Evolutionary conservation across 116 monocot species (phyloP), one percentile per base, ranked within the genome.

Genomic region (Phalaenopsis hybrid): DNA sequence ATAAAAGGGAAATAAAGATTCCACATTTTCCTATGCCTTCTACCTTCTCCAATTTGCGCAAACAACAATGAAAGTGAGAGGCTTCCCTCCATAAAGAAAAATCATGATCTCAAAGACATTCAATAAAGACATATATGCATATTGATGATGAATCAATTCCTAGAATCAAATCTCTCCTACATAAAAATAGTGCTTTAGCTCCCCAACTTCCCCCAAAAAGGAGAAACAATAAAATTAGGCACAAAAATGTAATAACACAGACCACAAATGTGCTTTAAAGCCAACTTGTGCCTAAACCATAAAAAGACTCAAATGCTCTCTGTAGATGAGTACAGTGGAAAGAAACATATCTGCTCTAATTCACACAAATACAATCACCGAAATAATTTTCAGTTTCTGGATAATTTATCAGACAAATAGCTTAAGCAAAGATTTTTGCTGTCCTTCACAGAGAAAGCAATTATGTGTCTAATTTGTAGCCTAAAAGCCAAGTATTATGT

Each of bases 41-140:
- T 72, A 41, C 72, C 1, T 67, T 67, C 28, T 25, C 28, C 21
- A 67, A 67, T 25, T 67, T 25, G 28, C 28, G 28, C 23, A 25
- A 10, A 31, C 25, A 28, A 28, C 28, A 31, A 67, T 8, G 25
- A 25, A 67, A 67, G 28, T 67, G 55, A 55, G 55, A 4, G 55
- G 55, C 55, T 55, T 55, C 13, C 55, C 65, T 5, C 8, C 65
- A 20, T 10, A 65, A 72, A 37, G 41, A 72, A 41, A 51, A 17
- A 55, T 12, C n/a, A 57, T 37, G 31, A 21, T 46, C 28, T 46
- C 44, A 77, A n/a, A 45, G 18, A 69, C 68, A 69, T 34, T 72
- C 72, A 72, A 65, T 37, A 15, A 83, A 75, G 57, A 57, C 67
- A 57, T 81, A 25, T 20, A 34, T 37, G 13, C 72, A 41, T 37